Evolutionary conservation across 164 flowering plant genomes (phyloP).

Genomic region (Hamamelis virginiana): DNA sequence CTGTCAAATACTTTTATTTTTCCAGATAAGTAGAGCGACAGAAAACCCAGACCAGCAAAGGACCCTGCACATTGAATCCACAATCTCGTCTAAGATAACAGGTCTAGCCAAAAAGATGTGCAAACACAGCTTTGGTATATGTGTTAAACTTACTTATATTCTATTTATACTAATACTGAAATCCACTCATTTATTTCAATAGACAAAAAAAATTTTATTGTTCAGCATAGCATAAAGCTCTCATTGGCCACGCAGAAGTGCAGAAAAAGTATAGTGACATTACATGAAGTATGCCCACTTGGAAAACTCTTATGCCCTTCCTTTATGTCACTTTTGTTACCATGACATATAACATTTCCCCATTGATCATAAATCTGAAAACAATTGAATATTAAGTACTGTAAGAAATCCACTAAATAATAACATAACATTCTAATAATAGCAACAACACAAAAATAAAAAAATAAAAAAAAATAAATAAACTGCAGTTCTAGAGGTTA

Average conservation of each 20-base stretch:
- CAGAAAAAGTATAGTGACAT: not conserved
- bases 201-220: not conserved
- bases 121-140: not conserved
- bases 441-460: too few relatives aligned
- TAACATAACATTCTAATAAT: not conserved
- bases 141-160: not conserved
- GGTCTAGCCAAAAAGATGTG: not conserved
- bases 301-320: conserved; percentile 72
- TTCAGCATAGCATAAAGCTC: not conserved
- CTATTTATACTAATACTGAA: not conserved
- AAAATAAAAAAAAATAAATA: too few relatives aligned
- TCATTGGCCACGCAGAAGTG: not conserved
- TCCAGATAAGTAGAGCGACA: conserved; percentile 65
- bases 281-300: conserved; percentile 71
- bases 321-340: conserved; percentile 34
- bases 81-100: not conserved
- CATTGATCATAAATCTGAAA: conserved; percentile 49
- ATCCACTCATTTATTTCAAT: not conserved
- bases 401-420: not conserved
- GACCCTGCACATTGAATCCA: conserved; percentile 50
- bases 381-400: not conserved
- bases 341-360: conserved; percentile 62
- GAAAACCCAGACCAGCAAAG: conserved; percentile 69
- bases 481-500: not conserved
- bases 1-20: conserved; percentile 64